Base-by-base conservation (phyloP, 1,139 yeast genomes). In the Taphrina deformans region DNA sequence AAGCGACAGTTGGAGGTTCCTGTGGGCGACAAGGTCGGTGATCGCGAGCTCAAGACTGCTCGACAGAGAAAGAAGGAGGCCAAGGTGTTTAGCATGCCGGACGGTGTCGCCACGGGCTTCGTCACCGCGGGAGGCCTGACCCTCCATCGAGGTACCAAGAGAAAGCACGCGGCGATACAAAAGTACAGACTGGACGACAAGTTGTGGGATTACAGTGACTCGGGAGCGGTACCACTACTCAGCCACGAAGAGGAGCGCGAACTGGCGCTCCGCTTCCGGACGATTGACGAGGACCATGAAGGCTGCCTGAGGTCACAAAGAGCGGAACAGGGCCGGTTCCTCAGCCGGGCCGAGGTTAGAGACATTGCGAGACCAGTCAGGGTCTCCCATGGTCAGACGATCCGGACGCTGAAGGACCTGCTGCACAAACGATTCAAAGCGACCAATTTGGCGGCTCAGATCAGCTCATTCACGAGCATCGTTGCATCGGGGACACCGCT, bases 1-100 rank as follows among this genome's bases (percentile, higher is more conserved):
- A 82, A 84, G 72, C 77, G 77, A 66, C 78, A 78, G 33, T 85
- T 91, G 65, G 86, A 83, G 26, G 81, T 88, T 26, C 93, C 95
- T 0, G 83, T 56, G 23, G 68, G 63, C 44, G 69, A 63, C 40
- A 69, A 68, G 33, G 56, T 65, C 40, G 65, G 63, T 26, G 65
- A 41, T 67, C 69, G 66, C 33, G 46, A 61, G 18, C 53, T 61
- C 26, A 67, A 65, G 66, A 50, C 56, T 6, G 40, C 53, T 10
- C 33, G 46, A 18, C 33, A 23, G 24, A 23, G 41, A n/a, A 48
- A 26, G 48, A 74, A 75, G 53, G 67, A 72, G 33, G 72, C 73
- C 58, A 82, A 82, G 69, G 75, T 76, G 65, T 89, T 89, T 70
- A 84, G 85, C 73, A 85, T 89, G 89, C 96, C 96, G 0, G 92